Percentiles rank a stretch among this genome's conserved stretches.
These are phyloP conservation scores for Dioscorea alata DNA, from an alignment of 106 monocot genomes.

Conservation along the genomic window DNA sequence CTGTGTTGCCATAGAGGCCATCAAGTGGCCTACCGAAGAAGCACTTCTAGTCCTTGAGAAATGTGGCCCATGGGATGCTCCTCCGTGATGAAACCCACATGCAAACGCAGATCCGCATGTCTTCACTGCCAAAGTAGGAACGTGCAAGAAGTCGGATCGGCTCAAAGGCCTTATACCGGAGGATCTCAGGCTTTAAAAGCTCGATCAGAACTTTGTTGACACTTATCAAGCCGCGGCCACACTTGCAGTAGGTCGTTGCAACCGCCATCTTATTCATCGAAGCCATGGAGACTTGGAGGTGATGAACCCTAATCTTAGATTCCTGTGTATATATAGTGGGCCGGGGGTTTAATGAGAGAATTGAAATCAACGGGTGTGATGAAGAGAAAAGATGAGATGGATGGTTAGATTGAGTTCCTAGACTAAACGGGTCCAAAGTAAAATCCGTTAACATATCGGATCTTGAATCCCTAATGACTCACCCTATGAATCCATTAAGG, in stretches of 20 bases:
- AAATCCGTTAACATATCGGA: too few species aligned
- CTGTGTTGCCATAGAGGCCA: conserved; percentile 41
- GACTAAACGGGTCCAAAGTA: too few species aligned
- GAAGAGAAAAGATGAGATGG: too few species aligned
- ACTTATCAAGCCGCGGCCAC: conserved; percentile 4
- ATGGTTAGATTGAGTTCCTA: too few species aligned
- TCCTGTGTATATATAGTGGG: too few species aligned
- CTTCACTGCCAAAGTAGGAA: too few species aligned
- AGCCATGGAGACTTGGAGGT: not conserved
- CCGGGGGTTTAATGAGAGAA: too few species aligned
- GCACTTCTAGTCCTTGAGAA: conserved; percentile 14
- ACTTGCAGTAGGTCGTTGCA: conserved; percentile 10
- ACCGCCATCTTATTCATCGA: conserved; percentile 5
- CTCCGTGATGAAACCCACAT: conserved; percentile 7
- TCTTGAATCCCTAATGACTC: too few species aligned
- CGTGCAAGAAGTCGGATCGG: conserved; percentile 14
- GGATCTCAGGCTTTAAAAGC: conserved; percentile 16
- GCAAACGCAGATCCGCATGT: too few species aligned
- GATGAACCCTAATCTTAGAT: too few species aligned
- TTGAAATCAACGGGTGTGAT: too few species aligned
- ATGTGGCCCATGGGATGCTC: conserved; percentile 4
- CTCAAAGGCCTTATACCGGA: conserved; percentile 13
- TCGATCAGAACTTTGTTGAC: conserved; percentile 11
- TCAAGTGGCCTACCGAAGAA: conserved; percentile 32
- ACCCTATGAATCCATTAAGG: too few species aligned